These are phyloP conservation scores for Ceratorhiza oryzae-sativae DNA, from an alignment of 1,284 basidiomycete genomes.

Conservation along the genomic window DNA sequence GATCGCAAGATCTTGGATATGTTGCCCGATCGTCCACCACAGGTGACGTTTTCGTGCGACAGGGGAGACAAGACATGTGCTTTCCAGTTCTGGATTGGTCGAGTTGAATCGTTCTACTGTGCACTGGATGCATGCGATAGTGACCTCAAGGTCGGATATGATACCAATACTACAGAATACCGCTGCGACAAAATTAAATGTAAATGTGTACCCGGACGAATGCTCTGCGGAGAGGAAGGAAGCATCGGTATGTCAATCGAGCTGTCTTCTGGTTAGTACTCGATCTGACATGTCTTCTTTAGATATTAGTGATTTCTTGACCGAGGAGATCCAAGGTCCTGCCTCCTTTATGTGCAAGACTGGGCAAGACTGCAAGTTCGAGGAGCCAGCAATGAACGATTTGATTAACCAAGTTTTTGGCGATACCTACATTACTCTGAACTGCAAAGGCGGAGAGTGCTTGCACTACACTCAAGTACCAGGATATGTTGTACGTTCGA, in stretches of 20 bases:
- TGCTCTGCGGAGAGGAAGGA: conserved; percentile 95
- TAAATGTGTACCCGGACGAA: conserved; percentile 88
- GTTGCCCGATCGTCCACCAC: conserved; percentile 86
- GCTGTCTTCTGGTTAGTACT: not conserved
- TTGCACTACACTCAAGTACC: conserved; percentile 93
- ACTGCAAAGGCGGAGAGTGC: conserved; percentile 92
- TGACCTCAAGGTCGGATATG: conserved; percentile 58
- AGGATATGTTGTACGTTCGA: conserved; percentile 74
- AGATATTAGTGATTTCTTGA: conserved; percentile 96
- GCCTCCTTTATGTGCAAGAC: conserved; percentile 85
- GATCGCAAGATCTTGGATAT: conserved; percentile 90
- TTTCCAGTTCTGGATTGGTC: conserved; percentile 98
- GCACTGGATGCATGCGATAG: conserved; percentile 73
- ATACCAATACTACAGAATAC: conserved; percentile 77
- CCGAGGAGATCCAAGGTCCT: conserved; percentile 89
- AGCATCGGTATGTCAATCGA: conserved; percentile 76
- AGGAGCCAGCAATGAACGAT: conserved; percentile 95
- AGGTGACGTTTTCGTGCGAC: conserved; percentile 94
- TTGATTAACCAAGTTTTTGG: conserved; percentile 94
- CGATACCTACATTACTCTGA: conserved; percentile 85
- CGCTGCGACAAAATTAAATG: conserved; percentile 85
- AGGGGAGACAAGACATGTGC: conserved; percentile 68
- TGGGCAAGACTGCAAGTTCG: conserved; percentile 79
- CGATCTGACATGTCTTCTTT: conserved; percentile 29
- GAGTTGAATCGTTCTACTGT: conserved; percentile 96